Conservation (phyloP, 1,284 basidiomycete genomes). For the Trichosporon asahii region DNA sequence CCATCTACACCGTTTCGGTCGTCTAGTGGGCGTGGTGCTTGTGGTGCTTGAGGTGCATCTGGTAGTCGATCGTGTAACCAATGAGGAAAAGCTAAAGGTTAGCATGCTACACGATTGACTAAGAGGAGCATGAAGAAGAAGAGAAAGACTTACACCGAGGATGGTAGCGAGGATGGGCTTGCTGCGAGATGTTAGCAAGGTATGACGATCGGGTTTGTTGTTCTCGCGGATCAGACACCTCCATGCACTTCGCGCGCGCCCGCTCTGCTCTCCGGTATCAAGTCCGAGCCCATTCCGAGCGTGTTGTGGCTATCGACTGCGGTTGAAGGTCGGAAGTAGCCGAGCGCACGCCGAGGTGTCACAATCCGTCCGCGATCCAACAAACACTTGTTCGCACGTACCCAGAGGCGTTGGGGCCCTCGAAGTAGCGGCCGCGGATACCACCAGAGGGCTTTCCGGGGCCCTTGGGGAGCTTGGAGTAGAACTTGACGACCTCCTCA, state of each 20-base stretch:
- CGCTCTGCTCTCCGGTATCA: neutral
- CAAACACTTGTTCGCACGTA: constrained; percentile 27
- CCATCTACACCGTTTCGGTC: constrained; percentile 3
- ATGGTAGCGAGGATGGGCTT: constrained; percentile 68
- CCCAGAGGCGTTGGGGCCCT: constrained; percentile 78
- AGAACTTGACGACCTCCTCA: constrained; percentile 82
- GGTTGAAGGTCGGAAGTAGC: neutral
- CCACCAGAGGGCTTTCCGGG: constrained; percentile 61
- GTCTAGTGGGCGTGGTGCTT: constrained; percentile 49
- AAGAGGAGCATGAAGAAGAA: neutral
- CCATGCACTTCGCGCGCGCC: neutral
- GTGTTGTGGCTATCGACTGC: neutral
- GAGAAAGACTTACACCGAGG: constrained; percentile 51
- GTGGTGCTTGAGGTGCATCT: constrained; percentile 58
- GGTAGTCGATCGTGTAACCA: constrained; percentile 86
- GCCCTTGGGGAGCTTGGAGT: constrained; percentile 79
- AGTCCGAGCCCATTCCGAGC: neutral
- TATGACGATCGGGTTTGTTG: neutral
- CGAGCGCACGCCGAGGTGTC: neutral
- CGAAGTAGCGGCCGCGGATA: constrained; percentile 74
- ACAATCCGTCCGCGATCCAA: constrained; percentile 1
- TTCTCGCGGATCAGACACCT: neutral
- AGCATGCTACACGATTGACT: neutral
- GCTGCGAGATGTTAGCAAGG: constrained; percentile 10
- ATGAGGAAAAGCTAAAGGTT: constrained; percentile 62